phyloP scores from a whole-genome alignment of 1,284 basidiomycete genomes.

The Gomphus bonarii region DNA sequence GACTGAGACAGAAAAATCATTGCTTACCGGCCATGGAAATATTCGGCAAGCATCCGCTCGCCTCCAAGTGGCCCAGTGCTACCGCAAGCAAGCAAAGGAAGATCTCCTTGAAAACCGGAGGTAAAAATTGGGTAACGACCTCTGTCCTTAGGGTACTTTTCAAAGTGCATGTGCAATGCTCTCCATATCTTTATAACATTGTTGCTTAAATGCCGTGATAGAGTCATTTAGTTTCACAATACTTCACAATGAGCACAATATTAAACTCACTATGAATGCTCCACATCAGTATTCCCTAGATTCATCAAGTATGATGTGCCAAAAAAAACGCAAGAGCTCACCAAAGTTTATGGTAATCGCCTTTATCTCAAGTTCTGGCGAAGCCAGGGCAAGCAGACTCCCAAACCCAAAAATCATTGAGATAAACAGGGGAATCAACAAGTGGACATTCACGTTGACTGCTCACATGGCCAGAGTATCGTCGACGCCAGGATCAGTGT shows the following conservation, averaged over 20 bases:
- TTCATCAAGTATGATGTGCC: too few relatives aligned
- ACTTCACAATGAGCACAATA: constrained; percentile 17
- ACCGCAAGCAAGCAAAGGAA: constrained; percentile 57
- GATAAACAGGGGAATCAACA: not conserved
- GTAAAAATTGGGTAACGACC: constrained; percentile 53
- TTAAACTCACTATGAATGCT: constrained; percentile 43
- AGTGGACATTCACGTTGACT: not conserved
- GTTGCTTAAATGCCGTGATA: constrained; percentile 31
- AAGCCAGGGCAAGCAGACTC: constrained; percentile 64
- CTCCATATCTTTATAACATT: constrained; percentile 80
- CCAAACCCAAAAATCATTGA: constrained; percentile 18
- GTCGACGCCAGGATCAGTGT: constrained; percentile 87
- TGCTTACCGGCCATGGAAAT: constrained; percentile 68
- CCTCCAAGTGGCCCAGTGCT: constrained; percentile 70
- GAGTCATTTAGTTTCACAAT: constrained; percentile 17
- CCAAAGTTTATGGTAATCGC: constrained; percentile 75
- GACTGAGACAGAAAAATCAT: not conserved
- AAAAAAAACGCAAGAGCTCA: constrained; percentile 22
- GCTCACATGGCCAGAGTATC: constrained; percentile 67
- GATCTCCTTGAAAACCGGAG: constrained; percentile 24
- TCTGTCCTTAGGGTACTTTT: constrained; percentile 41
- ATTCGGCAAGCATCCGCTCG: constrained; percentile 69
- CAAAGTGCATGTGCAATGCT: constrained; percentile 57
- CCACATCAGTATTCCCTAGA: constrained; percentile 66
- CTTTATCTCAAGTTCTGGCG: constrained; percentile 68